Conservation (phyloP, 2,329 filamentous ascomycete genomes). For the Aureobasidium sp. region DNA sequence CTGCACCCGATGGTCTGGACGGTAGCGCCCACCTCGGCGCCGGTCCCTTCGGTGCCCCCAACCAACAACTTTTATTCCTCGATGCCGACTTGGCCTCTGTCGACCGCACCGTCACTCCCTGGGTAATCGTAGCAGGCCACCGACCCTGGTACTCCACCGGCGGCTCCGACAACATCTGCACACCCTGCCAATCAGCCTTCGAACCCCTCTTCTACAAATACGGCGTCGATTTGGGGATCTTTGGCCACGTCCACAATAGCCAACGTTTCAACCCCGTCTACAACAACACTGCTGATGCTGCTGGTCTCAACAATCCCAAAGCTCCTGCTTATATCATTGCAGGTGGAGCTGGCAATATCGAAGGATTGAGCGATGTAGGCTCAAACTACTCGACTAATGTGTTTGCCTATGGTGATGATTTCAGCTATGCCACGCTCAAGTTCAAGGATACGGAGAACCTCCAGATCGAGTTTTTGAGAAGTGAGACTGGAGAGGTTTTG, state of each 20-base stretch:
- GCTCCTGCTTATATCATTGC: constrained; percentile 51
- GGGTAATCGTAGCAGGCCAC: constrained; percentile 41
- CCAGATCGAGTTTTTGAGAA: constrained; percentile 46
- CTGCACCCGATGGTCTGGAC: constrained; percentile 41
- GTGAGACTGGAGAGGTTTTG: constrained; percentile 33
- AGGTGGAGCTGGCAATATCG: constrained; percentile 52
- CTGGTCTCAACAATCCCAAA: constrained; percentile 45
- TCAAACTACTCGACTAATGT: constrained; percentile 38
- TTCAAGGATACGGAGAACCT: constrained; percentile 42
- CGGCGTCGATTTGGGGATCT: constrained; percentile 51
- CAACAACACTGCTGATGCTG: constrained; percentile 30
- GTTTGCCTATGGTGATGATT: constrained; percentile 47
- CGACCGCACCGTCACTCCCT: constrained; percentile 50
- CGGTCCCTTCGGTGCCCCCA: constrained; percentile 44
- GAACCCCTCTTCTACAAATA: constrained; percentile 50
- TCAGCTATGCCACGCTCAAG: constrained; percentile 45
- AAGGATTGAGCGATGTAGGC: constrained; percentile 43
- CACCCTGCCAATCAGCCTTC: constrained; percentile 46
- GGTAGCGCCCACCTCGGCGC: constrained; percentile 38
- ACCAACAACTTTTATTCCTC: constrained; percentile 50
- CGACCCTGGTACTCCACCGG: constrained; percentile 37
- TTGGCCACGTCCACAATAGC: constrained; percentile 54
- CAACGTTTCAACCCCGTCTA: constrained; percentile 44
- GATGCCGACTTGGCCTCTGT: constrained; percentile 50
- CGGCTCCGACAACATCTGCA: constrained; percentile 32